A percentile compares a stretch with the other conserved stretches of the same genome.
phyloP scores from a whole-genome alignment of 768 basidiomycete genomes.

The Hemileccinum impolitum region DNA sequence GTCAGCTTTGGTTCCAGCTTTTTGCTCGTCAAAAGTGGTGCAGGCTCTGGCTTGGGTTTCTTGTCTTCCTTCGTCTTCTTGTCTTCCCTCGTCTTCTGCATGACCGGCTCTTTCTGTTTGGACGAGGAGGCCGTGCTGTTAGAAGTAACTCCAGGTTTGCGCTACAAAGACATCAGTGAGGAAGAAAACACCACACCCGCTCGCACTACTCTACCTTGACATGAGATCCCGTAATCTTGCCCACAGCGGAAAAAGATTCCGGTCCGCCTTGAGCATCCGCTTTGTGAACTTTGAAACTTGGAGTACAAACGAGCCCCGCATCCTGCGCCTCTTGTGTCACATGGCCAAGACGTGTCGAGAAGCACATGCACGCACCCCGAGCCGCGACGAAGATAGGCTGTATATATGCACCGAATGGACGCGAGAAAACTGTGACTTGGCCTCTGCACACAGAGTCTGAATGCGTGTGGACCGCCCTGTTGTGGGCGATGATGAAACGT shows the following conservation, averaged over 20 bases:
- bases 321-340: constrained; percentile 35
- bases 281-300: constrained; percentile 29
- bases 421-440: constrained; percentile 49
- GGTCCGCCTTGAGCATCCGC: constrained; percentile 30
- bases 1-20: not conserved
- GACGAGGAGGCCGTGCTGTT: constrained; percentile 37
- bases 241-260: constrained; percentile 21
- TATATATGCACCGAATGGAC: constrained; percentile 65
- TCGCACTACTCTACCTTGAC: constrained; percentile 41
- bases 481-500: constrained; percentile 12
- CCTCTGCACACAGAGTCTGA: constrained; percentile 35
- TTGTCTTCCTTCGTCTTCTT: constrained; percentile 12
- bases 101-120: constrained; percentile 31
- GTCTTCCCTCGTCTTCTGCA: constrained; percentile 10
- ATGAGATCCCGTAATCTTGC: constrained; percentile 45
- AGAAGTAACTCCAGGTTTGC: constrained; percentile 4
- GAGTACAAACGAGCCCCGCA: constrained; percentile 38
- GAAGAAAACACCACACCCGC: not conserved
- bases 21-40: not conserved
- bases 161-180: constrained; percentile 8
- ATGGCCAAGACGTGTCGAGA: not conserved
- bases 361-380: constrained; percentile 37
- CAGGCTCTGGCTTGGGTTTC: constrained; percentile 17
- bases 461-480: too few relatives aligned
- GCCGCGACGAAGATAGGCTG: constrained; percentile 61